Evolutionary conservation across 2,329 filamentous ascomycete genomes (phyloP).

Genomic region (Sclerotinia nivalis): DNA sequence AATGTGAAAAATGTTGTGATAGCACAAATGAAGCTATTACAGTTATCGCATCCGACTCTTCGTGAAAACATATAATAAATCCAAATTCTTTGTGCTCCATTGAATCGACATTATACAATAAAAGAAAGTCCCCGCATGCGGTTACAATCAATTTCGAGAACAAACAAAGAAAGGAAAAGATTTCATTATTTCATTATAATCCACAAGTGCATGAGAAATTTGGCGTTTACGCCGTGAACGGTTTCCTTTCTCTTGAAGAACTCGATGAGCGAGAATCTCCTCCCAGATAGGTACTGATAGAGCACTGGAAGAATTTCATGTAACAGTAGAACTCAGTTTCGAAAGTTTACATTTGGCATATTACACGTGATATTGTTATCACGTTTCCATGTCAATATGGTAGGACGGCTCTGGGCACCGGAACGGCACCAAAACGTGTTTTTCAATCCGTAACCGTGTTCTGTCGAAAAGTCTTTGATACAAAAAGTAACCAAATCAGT

Average conservation of each 20-base stretch:
- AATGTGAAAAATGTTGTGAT: background rate
- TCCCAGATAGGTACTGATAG: too few species aligned
- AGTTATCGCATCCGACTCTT: background rate
- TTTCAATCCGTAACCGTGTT: too few species aligned
- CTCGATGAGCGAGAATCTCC: background rate
- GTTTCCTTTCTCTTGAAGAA: background rate
- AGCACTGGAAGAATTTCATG: too few species aligned
- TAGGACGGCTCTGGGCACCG: too few species aligned
- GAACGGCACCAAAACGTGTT: too few species aligned
- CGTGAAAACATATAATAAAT: slow-evolving; percentile 10
- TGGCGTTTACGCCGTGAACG: background rate
- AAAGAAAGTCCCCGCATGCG: slow-evolving; percentile 20
- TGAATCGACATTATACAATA: background rate
- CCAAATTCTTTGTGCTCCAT: slow-evolving; percentile 2
- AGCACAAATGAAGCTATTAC: background rate
- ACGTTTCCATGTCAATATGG: too few species aligned
- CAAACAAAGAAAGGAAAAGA: background rate
- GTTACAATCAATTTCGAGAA: background rate
- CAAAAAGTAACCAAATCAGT: background rate
- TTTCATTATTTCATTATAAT: background rate
- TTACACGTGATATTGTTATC: too few species aligned
- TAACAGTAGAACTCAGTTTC: too few species aligned
- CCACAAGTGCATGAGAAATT: background rate
- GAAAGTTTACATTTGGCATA: too few species aligned
- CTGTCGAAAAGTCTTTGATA: background rate